A percentile compares a stretch with the other conserved stretches of the same genome.
phyloP scores from a whole-genome alignment of 2,329 filamentous ascomycete species.

The Colletotrichum sp. region DNA sequence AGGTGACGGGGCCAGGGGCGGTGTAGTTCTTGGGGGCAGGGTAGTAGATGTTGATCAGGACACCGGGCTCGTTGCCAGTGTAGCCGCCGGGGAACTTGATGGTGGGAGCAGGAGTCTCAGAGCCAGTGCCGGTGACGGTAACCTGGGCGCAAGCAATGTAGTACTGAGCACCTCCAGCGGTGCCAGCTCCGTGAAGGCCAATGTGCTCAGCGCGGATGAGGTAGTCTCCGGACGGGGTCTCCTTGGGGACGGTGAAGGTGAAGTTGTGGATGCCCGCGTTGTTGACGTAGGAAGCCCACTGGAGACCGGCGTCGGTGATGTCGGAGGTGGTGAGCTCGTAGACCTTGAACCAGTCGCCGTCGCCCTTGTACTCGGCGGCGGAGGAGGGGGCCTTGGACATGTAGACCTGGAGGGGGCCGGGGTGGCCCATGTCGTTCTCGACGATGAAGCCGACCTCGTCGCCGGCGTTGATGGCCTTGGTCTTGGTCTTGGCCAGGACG shows the following conservation, averaged over 20 bases:
- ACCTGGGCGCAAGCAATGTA: constrained; percentile 41
- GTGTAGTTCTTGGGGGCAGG: constrained; percentile 35
- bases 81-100: constrained; percentile 39
- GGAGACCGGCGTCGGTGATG: constrained; percentile 32
- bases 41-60: constrained; percentile 40
- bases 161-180: constrained; percentile 38
- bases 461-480: constrained; percentile 40
- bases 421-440: constrained; percentile 37
- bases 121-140: constrained; percentile 34
- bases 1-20: constrained; percentile 35
- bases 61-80: constrained; percentile 35
- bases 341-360: constrained; percentile 42
- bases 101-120: constrained; percentile 30
- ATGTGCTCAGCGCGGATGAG: constrained; percentile 42
- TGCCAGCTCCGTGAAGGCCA: constrained; percentile 36
- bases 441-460: constrained; percentile 47
- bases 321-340: constrained; percentile 34
- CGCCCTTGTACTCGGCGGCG: constrained; percentile 33
- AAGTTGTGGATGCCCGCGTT: constrained; percentile 36
- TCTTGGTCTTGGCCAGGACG: constrained; percentile 40
- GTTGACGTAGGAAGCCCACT: constrained; percentile 36
- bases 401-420: constrained; percentile 42
- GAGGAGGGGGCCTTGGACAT: constrained; percentile 38
- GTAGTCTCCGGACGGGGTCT: constrained; percentile 39
- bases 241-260: constrained; percentile 44